These are phyloP conservation scores for Westerdykella aurantiaca DNA, from an alignment of 2,329 filamentous ascomycete genomes.

Conservation along the genomic window DNA sequence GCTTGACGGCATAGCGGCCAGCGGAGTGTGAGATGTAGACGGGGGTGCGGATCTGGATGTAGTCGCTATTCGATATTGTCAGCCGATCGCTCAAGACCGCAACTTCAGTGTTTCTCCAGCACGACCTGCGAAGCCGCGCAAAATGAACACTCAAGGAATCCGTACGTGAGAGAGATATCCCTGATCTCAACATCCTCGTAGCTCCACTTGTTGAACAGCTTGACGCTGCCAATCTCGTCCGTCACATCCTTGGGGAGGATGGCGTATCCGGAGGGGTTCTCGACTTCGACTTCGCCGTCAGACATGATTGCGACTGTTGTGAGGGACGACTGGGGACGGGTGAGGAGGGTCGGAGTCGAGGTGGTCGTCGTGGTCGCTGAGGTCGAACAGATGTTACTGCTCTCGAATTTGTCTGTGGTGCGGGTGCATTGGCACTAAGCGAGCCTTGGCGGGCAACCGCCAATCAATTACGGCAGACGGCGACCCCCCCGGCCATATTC, in stretches of 20 bases:
- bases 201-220: slow-evolving; percentile 97
- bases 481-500: too few relatives aligned
- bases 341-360: slow-evolving; percentile 17
- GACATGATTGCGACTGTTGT: slow-evolving; percentile 58
- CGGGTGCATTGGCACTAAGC: too few relatives aligned
- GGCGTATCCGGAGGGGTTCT: slow-evolving; percentile 66
- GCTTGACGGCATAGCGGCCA: slow-evolving; percentile 97
- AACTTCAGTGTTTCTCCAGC: not conserved
- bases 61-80: slow-evolving; percentile 64
- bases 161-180: slow-evolving; percentile 99
- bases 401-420: too few relatives aligned
- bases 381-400: slow-evolving; percentile 4
- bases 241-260: slow-evolving; percentile 91
- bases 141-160: slow-evolving; percentile 6
- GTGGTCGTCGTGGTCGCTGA: slow-evolving; percentile 26
- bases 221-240: slow-evolving; percentile 83
- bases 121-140: not conserved
- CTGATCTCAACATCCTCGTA: slow-evolving; percentile 99
- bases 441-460: not conserved
- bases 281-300: slow-evolving; percentile 95
- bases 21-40: slow-evolving; percentile 99
- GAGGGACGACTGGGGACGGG: slow-evolving; percentile 19
- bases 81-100: slow-evolving; percentile 14
- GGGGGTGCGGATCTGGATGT: slow-evolving; percentile 98
- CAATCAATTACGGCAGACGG: slow-evolving; percentile 4